Percentiles rank a stretch among this genome's conserved stretches.
These are phyloP conservation scores for Phytophthora idaei DNA, from an alignment of 352 stramenopile species.

Conservation along the genomic window DNA sequence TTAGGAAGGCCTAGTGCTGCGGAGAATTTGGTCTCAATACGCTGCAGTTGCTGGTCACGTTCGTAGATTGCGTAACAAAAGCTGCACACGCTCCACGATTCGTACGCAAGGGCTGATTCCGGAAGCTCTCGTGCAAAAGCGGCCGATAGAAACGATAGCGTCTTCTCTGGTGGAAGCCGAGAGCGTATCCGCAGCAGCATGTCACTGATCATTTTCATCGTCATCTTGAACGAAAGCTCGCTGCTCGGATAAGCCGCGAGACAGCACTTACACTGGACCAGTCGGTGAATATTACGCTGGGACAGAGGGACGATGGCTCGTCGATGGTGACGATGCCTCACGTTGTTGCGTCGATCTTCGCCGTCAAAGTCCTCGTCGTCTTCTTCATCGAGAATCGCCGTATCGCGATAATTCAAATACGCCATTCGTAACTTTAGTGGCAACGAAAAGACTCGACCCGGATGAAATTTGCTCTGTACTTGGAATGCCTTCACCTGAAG, in stretches of 20 bases:
- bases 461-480: conserved; percentile 42
- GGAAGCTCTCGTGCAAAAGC: conserved; percentile 50
- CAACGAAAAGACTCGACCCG: conserved; percentile 48
- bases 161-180: conserved; percentile 55
- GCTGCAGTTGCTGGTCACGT: conserved; percentile 77
- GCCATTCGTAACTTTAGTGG: conserved; percentile 44
- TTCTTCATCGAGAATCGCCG: conserved; percentile 70
- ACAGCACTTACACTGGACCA: conserved; percentile 84
- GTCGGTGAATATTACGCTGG: conserved; percentile 71
- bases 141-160: conserved; percentile 50
- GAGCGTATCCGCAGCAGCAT: conserved; percentile 73
- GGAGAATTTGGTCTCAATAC: conserved; percentile 70
- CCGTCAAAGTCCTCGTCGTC: conserved; percentile 39
- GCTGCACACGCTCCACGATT: conserved; percentile 86
- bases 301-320: conserved; percentile 35
- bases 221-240: conserved; percentile 90
- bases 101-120: conserved; percentile 71
- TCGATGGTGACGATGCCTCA: conserved; percentile 21
- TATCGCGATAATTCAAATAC: conserved; percentile 73
- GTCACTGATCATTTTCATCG: conserved; percentile 87
- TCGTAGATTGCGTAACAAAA: conserved; percentile 88
- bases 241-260: conserved; percentile 68
- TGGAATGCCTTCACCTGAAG: conserved; percentile 84
- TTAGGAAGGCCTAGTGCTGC: conserved; percentile 53
- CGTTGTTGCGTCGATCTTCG: conserved; percentile 21